Evolutionary conservation across 345 rosid species (phyloP), one percentile per base, ranked within the genome.

Genomic region (Pistacia atlantica): DNA sequence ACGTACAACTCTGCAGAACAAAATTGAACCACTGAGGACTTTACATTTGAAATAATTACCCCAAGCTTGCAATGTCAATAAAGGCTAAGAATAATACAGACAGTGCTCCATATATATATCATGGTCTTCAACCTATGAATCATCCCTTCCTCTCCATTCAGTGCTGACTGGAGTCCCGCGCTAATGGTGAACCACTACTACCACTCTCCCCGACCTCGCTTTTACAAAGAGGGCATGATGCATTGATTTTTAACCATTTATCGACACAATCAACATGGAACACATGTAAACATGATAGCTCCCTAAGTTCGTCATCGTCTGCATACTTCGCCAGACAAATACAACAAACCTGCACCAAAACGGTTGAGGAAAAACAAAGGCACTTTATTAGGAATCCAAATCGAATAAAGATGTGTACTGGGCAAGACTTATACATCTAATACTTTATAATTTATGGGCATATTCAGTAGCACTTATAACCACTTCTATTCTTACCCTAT

Each of bases 211-310:
- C 80, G 10, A 90, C 79, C 81, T 89, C 93, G 4, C 68, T 79
- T 79, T 92, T 90, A 78, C 97, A 90, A 38, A 92, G 93, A 31
- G 95, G 95, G 65, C 97, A 90, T 0, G 86, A 84, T 17, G 93
- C 97, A n/a, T 89, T 92, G 69, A 90, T 88, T 73, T 89, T 90
- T 46, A 92, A 78, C 97, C 95, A 92, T 77, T 88, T 92, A 78
- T 90, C 95, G 67, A 92, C 89, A 67, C 97, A 92, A 33, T 79
- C 88, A 2, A 89, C 90, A 58, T 89, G 93, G 83, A 92, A 89
- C 11, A 90, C 86, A 72, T 92, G 97, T 63, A n/a, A 48, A 77
- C 97, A 90, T 2, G 89, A 87, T 70, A 92, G 77, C 81, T 90
- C 97, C 81, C 89, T 86, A 65, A 92, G 83, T 74, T 88, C 86